Conservation (phyloP, 495 filamentous ascomycete species). For the Penicillium psychrofluorescens region DNA sequence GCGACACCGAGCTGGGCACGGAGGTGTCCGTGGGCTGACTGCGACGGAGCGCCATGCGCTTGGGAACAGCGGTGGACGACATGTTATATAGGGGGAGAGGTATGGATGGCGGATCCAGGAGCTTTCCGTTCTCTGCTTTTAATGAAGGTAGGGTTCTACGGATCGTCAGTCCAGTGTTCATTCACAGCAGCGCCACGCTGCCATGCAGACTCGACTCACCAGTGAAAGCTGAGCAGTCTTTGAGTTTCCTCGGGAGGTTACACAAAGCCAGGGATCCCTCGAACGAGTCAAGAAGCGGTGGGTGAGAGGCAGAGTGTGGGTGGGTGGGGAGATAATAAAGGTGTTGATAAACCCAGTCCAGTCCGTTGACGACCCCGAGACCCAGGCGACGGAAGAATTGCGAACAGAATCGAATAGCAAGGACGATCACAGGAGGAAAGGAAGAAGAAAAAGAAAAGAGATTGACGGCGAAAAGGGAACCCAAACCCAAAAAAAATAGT, state of each 20-base stretch:
- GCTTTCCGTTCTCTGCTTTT: no score
- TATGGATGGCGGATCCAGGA: background rate
- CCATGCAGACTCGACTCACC: no score
- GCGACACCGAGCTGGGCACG: slow-evolving; percentile 51
- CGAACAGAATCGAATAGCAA: slow-evolving; percentile 1
- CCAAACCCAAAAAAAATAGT: no score
- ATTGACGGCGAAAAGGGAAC: background rate
- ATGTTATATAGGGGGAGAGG: slow-evolving; percentile 22
- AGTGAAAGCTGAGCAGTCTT: background rate
- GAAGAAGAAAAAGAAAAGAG: slow-evolving; percentile 7
- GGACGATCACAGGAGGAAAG: slow-evolving; percentile 1
- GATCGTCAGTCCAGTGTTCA: no score
- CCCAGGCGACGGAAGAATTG: background rate
- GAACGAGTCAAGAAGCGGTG: slow-evolving; percentile 2
- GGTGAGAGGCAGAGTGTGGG: background rate
- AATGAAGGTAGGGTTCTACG: no score
- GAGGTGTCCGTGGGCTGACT: slow-evolving; percentile 51
- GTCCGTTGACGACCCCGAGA: no score
- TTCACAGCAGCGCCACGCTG: no score
- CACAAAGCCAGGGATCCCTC: slow-evolving; percentile 1
- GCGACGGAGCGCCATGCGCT: slow-evolving; percentile 44
- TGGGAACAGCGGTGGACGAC: slow-evolving; percentile 53
- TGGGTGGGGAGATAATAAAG: background rate
- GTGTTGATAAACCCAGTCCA: background rate
- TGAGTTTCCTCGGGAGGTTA: background rate